phyloP scores from a whole-genome alignment of 768 basidiomycete species.

The Mycena venus region DNA sequence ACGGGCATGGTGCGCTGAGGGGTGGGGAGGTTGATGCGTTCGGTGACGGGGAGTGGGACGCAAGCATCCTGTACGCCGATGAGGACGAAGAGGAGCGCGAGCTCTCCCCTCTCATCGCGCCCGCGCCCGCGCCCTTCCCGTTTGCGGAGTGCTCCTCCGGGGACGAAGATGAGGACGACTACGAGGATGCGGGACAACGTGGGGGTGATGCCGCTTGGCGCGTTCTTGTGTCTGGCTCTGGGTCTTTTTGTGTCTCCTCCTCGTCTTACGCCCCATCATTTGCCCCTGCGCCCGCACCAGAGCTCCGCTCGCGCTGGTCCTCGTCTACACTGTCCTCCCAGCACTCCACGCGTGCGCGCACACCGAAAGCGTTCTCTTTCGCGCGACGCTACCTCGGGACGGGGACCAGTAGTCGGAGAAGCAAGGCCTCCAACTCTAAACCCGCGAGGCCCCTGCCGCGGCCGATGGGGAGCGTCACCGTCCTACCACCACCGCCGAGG shows the following conservation, averaged over 20 bases:
- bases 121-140: background rate
- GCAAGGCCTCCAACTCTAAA: too few species aligned
- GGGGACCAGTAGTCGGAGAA: too few species aligned
- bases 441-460: too few species aligned
- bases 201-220: too few species aligned
- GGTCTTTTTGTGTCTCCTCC: too few species aligned
- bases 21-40: background rate
- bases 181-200: background rate
- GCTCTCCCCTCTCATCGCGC: background rate
- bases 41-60: too few species aligned
- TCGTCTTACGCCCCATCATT: background rate
- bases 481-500: too few species aligned
- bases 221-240: too few species aligned
- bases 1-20: too few species aligned
- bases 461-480: too few species aligned
- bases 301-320: conserved; percentile 1
- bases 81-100: background rate
- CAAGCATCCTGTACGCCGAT: background rate
- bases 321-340: background rate
- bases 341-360: background rate
- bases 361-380: background rate
- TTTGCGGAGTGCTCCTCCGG: background rate
- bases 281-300: background rate
- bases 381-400: background rate
- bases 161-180: background rate